Evolutionary conservation across 2,329 filamentous ascomycete genomes (phyloP).

Genomic region (Colletotrichum destructivum): DNA sequence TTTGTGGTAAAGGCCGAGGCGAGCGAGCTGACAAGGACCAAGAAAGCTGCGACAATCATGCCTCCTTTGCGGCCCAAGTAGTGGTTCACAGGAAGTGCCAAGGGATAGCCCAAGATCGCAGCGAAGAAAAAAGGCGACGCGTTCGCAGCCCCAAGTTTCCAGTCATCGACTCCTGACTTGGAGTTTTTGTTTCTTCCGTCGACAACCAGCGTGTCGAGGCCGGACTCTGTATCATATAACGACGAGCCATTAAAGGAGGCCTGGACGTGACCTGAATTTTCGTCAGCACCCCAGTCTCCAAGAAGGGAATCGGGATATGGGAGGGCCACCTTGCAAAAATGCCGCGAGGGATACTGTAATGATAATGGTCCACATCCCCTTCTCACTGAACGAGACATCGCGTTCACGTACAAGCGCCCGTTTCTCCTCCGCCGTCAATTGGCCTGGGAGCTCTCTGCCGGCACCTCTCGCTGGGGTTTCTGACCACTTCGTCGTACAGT

Average conservation of each 20-base stretch:
- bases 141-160: conserved; percentile 58
- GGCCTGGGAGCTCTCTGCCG: conserved; percentile 49
- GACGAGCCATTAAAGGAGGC: conserved; percentile 60
- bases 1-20: conserved; percentile 52
- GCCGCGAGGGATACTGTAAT: conserved; percentile 61
- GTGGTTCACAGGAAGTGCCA: conserved; percentile 59
- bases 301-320: no score
- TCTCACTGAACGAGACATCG: conserved; percentile 57
- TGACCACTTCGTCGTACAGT: conserved; percentile 56
- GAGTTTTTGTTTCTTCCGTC: not conserved
- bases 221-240: conserved; percentile 45
- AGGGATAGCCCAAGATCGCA: conserved; percentile 55
- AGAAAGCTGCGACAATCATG: conserved; percentile 55
- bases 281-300: not conserved
- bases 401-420: conserved; percentile 54
- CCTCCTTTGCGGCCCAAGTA: conserved; percentile 57
- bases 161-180: conserved; percentile 48
- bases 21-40: conserved; percentile 58
- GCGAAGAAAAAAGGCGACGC: conserved; percentile 58
- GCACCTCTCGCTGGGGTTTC: conserved; percentile 45
- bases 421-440: conserved; percentile 54
- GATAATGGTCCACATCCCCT: conserved; percentile 57
- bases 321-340: conserved; percentile 54
- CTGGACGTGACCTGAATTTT: conserved; percentile 54
- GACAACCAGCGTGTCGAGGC: not conserved